These are phyloP conservation scores for Hypoxylon trugodes DNA, from an alignment of 495 filamentous ascomycete genomes.

Conservation along the genomic window DNA sequence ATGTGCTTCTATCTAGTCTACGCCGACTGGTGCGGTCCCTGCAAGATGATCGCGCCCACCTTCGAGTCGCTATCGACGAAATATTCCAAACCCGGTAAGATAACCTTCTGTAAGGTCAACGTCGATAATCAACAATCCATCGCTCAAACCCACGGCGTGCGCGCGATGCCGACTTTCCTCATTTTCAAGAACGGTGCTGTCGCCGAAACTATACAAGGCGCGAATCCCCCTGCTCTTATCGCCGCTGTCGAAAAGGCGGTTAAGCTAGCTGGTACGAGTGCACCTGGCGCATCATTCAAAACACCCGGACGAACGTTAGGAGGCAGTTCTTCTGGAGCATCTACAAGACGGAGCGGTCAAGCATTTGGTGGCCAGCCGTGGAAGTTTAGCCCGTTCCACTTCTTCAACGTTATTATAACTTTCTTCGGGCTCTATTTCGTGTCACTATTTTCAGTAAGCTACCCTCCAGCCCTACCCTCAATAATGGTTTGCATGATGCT, in stretches of 20 bases:
- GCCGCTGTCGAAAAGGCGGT: slow-evolving; percentile 80
- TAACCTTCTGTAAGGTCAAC: slow-evolving; percentile 70
- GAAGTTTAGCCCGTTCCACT: slow-evolving; percentile 48
- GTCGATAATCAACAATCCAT: slow-evolving; percentile 66
- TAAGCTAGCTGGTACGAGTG: slow-evolving; percentile 58
- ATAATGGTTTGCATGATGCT: neutral
- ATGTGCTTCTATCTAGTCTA: slow-evolving; percentile 56
- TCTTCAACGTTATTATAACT: slow-evolving; percentile 57
- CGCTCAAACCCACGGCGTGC: slow-evolving; percentile 61
- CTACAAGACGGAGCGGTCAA: slow-evolving; percentile 35
- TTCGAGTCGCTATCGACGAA: slow-evolving; percentile 66
- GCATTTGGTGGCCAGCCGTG: slow-evolving; percentile 48
- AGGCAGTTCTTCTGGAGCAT: slow-evolving; percentile 19
- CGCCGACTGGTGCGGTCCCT: slow-evolving; percentile 76
- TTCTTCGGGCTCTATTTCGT: slow-evolving; percentile 70
- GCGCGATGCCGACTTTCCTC: slow-evolving; percentile 86
- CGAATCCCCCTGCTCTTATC: slow-evolving; percentile 76
- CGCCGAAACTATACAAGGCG: slow-evolving; percentile 78
- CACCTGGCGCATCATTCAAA: slow-evolving; percentile 54
- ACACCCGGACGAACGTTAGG: slow-evolving; percentile 51
- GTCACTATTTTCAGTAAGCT: slow-evolving; percentile 62
- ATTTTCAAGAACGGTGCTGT: slow-evolving; percentile 80
- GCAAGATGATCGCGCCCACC: slow-evolving; percentile 73
- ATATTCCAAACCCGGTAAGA: slow-evolving; percentile 60
- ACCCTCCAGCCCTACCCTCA: neutral